phyloP scores from a whole-genome alignment of 495 filamentous ascomycete genomes.

The Talaromyces wortmannii region DNA sequence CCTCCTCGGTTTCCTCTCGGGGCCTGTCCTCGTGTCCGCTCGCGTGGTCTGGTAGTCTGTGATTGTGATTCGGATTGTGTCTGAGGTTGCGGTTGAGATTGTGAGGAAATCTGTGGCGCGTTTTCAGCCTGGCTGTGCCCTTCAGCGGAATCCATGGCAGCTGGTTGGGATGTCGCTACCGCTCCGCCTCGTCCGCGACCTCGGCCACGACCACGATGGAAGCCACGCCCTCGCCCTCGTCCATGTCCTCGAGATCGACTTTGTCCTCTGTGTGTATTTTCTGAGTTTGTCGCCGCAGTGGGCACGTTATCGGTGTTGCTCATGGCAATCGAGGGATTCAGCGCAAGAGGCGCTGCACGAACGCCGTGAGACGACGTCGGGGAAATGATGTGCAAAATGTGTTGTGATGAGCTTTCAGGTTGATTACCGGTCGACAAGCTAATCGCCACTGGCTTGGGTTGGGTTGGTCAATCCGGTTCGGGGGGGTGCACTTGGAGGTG shows the following conservation, averaged over 20 bases:
- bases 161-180: constrained; percentile 14
- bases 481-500: no score
- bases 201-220: constrained; percentile 27
- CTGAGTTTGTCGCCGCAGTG: neutral
- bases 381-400: neutral
- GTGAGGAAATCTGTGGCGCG: neutral
- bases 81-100: neutral
- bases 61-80: neutral
- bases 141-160: neutral
- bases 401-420: neutral
- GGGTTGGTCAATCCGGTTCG: no score
- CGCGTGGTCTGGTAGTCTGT: neutral
- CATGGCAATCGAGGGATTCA: neutral
- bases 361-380: neutral
- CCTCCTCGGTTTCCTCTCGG: neutral
- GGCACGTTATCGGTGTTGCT: neutral
- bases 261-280: neutral
- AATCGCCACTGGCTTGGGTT: no score
- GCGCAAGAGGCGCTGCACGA: neutral
- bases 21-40: neutral
- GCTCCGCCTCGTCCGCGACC: constrained; percentile 14
- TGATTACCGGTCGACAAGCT: neutral
- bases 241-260: neutral
- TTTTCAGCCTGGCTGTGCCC: neutral
- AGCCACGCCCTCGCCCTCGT: constrained; percentile 5